Percentiles rank a stretch among this genome's conserved stretches.
phyloP scores from a whole-genome alignment of 2,329 filamentous ascomycete species.

The Talaromyces sp. region DNA sequence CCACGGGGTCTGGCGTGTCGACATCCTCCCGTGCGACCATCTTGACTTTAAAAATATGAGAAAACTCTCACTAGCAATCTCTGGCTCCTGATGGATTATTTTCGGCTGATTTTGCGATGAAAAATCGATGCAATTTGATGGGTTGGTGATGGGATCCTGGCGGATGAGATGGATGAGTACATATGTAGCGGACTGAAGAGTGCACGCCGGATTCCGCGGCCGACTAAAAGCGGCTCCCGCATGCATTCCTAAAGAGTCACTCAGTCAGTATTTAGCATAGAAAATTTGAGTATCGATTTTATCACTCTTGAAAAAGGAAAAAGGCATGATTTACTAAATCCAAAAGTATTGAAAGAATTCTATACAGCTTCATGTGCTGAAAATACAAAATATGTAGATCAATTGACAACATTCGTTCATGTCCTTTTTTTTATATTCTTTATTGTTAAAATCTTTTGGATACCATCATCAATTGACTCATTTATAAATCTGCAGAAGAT shows the following conservation, averaged over 20 bases:
- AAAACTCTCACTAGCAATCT: neutral
- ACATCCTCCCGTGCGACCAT: constrained; percentile 56
- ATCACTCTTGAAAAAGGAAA: neutral
- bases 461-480: too few relatives aligned
- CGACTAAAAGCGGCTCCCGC: neutral
- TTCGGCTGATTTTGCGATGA: neutral
- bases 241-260: neutral
- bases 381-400: neutral
- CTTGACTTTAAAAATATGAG: constrained; percentile 12
- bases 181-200: too few relatives aligned
- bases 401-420: too few relatives aligned
- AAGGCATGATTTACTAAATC: neutral
- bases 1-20: constrained; percentile 54
- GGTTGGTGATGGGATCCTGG: neutral
- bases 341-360: neutral
- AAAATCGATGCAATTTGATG: neutral
- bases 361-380: neutral
- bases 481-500: too few relatives aligned
- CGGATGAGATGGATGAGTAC: neutral
- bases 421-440: too few relatives aligned
- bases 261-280: neutral
- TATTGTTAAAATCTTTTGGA: too few relatives aligned
- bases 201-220: neutral
- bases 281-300: neutral
- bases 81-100: neutral